Conservation (phyloP, 345 rosid genomes). For the Dipteronia dyeriana region DNA sequence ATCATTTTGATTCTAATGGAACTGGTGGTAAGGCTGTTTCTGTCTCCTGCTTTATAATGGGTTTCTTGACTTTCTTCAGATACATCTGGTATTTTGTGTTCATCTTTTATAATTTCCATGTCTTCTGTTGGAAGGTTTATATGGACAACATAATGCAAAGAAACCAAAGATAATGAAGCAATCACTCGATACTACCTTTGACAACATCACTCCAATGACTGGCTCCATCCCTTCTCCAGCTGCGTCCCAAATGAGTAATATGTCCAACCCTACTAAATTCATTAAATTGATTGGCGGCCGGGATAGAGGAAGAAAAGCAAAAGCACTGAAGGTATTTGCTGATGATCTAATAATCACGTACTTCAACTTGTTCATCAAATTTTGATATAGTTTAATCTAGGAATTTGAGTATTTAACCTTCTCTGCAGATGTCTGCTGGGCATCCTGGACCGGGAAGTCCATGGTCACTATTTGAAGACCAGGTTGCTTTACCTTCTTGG, state of each 20-base stretch:
- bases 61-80: slow-evolving; percentile 21
- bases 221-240: slow-evolving; percentile 83
- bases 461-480: slow-evolving; percentile 98
- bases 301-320: slow-evolving; percentile 77
- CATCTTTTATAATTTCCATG: slow-evolving; percentile 27
- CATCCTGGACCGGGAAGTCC: slow-evolving; percentile 84
- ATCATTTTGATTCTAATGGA: slow-evolving; percentile 78
- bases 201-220: slow-evolving; percentile 49
- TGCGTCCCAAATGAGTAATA: slow-evolving; percentile 93
- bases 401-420: slow-evolving; percentile 29
- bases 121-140: slow-evolving; percentile 52
- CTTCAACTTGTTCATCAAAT: slow-evolving; percentile 17
- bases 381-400: slow-evolving; percentile 12
- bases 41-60: slow-evolving; percentile 19
- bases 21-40: slow-evolving; percentile 49
- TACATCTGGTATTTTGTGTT: slow-evolving; percentile 15
- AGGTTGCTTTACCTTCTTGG: slow-evolving; percentile 48
- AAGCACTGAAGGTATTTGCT: slow-evolving; percentile 67
- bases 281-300: slow-evolving; percentile 72
- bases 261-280: slow-evolving; percentile 78
- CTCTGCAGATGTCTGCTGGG: slow-evolving; percentile 64
- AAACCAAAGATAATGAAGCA: slow-evolving; percentile 78
- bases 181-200: slow-evolving; percentile 58
- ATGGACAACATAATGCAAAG: slow-evolving; percentile 70
- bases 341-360: slow-evolving; percentile 17